Percentiles rank a stretch among this genome's conserved stretches.
phyloP scores from a whole-genome alignment of 225 moss, liverwort and hornwort species.

The Lunularia cruciata region DNA sequence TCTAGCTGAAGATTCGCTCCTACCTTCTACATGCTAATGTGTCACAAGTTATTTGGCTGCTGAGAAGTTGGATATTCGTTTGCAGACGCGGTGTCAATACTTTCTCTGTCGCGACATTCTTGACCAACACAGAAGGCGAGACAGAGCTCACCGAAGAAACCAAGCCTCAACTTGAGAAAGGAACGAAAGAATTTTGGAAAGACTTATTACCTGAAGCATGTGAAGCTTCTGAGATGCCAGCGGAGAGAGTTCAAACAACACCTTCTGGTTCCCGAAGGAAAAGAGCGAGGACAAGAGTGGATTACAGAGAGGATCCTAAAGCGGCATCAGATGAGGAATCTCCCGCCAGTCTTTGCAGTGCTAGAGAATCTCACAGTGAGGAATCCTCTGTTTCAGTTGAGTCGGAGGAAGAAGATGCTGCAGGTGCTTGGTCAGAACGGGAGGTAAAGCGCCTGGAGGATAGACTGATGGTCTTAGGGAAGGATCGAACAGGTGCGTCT shows the following conservation, averaged over 20 bases:
- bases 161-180: constrained; percentile 30
- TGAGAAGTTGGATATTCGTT: not conserved
- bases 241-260: constrained; percentile 22
- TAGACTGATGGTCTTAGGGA: constrained; percentile 54
- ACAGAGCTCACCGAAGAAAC: constrained; percentile 35
- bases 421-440: constrained; percentile 57
- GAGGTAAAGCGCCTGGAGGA: constrained; percentile 76
- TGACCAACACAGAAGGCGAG: constrained; percentile 64
- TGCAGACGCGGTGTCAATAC: constrained; percentile 81
- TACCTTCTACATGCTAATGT: not conserved
- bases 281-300: constrained; percentile 61
- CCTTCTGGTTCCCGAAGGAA: constrained; percentile 49
- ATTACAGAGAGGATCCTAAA: constrained; percentile 62
- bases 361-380: constrained; percentile 38
- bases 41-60: not conserved
- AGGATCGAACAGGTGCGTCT: constrained; percentile 52
- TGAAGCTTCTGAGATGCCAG: constrained; percentile 45
- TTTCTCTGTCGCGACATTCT: constrained; percentile 82
- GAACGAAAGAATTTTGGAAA: constrained; percentile 60
- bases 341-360: constrained; percentile 27
- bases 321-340: constrained; percentile 48
- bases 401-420: constrained; percentile 47
- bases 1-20: not conserved
- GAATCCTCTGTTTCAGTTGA: constrained; percentile 42
- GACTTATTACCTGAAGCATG: constrained; percentile 76